Base-by-base conservation (phyloP, 129 eudicot species). In the Dittrichia graveolens region DNA sequence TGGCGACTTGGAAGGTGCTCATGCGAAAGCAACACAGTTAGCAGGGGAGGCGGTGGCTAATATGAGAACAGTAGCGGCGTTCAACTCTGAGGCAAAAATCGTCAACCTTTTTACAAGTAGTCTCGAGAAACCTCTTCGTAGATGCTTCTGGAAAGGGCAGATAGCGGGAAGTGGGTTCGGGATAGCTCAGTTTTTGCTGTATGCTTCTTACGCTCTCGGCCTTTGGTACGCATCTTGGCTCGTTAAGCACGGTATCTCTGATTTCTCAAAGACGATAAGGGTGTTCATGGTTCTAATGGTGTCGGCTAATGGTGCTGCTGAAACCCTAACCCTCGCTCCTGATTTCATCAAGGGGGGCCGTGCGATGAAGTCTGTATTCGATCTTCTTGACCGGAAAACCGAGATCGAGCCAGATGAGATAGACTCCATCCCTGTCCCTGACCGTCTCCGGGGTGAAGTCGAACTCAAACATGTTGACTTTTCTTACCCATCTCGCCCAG, bases 221-320 rank as follows among this genome's bases (percentile, higher is more conserved):
- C 87, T 92, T 7, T 92, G 98, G 98, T 92, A 92, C 38, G 94
- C 98, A 3, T 87, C 96, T 5, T 92, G 98, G 98, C 98, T 92
- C 8, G 96, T 92, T 12, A 89, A 85, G 79, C 96, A 92, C 34
- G 96, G 98, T 6, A 89, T 92, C 72, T 92, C 98, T 0, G 98
- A 92, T 71, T 92, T 92, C 86, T 89, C 98, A 3, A 89, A 89
- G 74, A 92, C 96, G 1, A 92, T 92, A 43, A 83, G 98, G 7
- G 98, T 92, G 8, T 89, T 92, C 84, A 92, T 92, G 98, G 98
- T 92, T 73, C 96, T 92, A 54, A 92, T 92, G 98, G 96, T 92
- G 65, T 92, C 98, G 0, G 98, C 98, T 46, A 89, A 92, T 58
- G 96, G 96, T 62, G 98, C 98, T 10, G 98, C 96, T 14, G 98